These are phyloP conservation scores for Aspergillus sp. DNA, from an alignment of 2,329 filamentous ascomycete genomes.

Conservation along the genomic window DNA sequence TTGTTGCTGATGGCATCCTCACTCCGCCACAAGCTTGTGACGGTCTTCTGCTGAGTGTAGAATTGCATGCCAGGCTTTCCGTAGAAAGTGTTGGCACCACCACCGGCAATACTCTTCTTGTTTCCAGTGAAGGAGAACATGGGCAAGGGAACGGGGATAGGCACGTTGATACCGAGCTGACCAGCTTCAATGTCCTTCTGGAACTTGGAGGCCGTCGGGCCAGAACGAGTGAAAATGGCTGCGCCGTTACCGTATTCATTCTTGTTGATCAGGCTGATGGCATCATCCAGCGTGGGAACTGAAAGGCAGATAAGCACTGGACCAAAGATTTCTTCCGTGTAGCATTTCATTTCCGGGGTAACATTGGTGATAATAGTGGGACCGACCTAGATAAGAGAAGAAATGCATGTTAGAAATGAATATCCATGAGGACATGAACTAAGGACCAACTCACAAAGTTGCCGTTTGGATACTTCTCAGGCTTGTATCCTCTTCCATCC, in stretches of 20 bases:
- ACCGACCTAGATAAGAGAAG: constrained; percentile 43
- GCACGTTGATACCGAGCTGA: constrained; percentile 64
- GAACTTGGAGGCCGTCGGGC: constrained; percentile 57
- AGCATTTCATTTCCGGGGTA: constrained; percentile 62
- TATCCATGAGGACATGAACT: not conserved
- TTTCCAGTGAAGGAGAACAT: constrained; percentile 65
- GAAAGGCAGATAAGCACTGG: constrained; percentile 61
- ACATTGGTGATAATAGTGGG: constrained; percentile 64
- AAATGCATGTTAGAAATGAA: not conserved
- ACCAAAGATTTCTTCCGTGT: constrained; percentile 64
- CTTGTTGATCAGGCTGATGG: constrained; percentile 59
- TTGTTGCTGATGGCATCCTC: constrained; percentile 81
- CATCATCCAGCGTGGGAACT: constrained; percentile 56
- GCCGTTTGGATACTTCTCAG: constrained; percentile 60
- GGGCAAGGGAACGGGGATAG: constrained; percentile 58
- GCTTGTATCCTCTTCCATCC: constrained; percentile 58
- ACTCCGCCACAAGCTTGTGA: constrained; percentile 83
- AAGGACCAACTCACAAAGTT: constrained; percentile 53
- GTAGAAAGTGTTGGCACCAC: constrained; percentile 91
- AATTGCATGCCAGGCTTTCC: constrained; percentile 88
- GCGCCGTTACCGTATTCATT: constrained; percentile 66
- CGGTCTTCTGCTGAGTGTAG: constrained; percentile 97
- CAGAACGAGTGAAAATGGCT: constrained; percentile 61
- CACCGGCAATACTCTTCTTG: constrained; percentile 89
- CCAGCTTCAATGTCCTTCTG: constrained; percentile 63